Evolutionary conservation across 2,329 filamentous ascomycete species (phyloP), one percentile per base, ranked within the genome.

Genomic region (Xylaria sp.): DNA sequence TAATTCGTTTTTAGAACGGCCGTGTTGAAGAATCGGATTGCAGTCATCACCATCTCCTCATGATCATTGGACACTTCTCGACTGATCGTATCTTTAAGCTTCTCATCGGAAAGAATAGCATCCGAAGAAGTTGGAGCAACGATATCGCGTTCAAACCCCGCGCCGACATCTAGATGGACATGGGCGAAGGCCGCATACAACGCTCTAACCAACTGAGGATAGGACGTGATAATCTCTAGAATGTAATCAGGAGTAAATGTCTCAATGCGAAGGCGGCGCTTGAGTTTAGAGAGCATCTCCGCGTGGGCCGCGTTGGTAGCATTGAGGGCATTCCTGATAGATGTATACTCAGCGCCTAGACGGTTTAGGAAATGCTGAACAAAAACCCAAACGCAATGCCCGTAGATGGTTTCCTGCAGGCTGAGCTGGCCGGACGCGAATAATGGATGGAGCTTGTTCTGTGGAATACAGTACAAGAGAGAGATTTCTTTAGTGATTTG

Each of bases 401-500:
- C 94, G 79, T 99, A 99, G 76, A 98, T 94, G 12, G 95, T 94
- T 83, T 99, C 96, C 80, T 99, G 96, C 60, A 99, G 85, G 78
- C 94, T 98, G 72, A 99, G 85, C 74, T 91, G 88, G 58, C 94
- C 94, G 17, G 88, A 90, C 59, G 93, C 92, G 80, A 99, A 99
- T 75, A 97, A 89, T 67, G 86, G 85, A 82, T 98, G 95, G 80
- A 99, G 93, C 82, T 94, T 96, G 86, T 97, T 99, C 81, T 97
- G 95, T 14, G 96, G 96, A 73, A 99, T 92, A 80, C 96, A 99
- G 88, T 98, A 99, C 19, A 99, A 86, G 67, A 99, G 88, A 1
- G 96, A 98, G 59, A 97, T 91, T 81, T 99, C 96, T 86, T 98
- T 98, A 84, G 96, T 97, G 84, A 99, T 98, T 82, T 99, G 96